Conservation (phyloP, 139 green algal species). For the Coelastrella sp. region DNA sequence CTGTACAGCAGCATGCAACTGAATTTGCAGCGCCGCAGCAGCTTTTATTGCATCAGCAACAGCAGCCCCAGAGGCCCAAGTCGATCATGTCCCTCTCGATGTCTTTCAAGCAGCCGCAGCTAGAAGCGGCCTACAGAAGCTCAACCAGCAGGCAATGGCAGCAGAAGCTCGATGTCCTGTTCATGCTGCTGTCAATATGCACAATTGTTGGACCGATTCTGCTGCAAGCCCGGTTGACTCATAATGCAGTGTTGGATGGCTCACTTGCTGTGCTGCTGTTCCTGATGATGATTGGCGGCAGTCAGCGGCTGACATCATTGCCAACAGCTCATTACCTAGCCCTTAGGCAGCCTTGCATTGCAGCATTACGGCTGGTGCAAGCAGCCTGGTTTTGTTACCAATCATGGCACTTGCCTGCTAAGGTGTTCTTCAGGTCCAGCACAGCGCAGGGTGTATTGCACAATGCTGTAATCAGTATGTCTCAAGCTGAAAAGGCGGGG, state of each 20-base stretch:
- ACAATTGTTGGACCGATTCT: not conserved
- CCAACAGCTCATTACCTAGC: not conserved
- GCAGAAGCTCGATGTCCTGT: conserved; percentile 5
- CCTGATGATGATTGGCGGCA: not conserved
- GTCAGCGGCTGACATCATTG: not conserved
- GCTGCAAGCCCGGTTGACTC: not conserved
- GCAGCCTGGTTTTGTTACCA: not conserved
- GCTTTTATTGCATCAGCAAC: not conserved
- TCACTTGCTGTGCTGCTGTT: not conserved
- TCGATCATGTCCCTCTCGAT: not conserved
- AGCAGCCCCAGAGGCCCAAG: not conserved
- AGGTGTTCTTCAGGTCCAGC: not conserved
- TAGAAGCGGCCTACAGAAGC: not conserved
- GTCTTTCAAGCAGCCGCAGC: conserved; percentile 6
- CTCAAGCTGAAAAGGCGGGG: not conserved
- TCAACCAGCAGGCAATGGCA: not conserved
- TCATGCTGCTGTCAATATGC: conserved; percentile 1
- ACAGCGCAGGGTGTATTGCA: not conserved
- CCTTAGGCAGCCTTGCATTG: not conserved
- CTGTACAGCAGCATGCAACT: not conserved
- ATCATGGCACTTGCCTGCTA: not conserved
- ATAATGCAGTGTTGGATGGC: not conserved
- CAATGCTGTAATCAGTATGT: not conserved
- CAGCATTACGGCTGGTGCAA: not conserved
- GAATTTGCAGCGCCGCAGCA: too few relatives aligned